Percentiles rank a stretch among this genome's conserved stretches.
Conservation (phyloP, 176 grass and related monocot species). For the Avena sativa region DNA sequence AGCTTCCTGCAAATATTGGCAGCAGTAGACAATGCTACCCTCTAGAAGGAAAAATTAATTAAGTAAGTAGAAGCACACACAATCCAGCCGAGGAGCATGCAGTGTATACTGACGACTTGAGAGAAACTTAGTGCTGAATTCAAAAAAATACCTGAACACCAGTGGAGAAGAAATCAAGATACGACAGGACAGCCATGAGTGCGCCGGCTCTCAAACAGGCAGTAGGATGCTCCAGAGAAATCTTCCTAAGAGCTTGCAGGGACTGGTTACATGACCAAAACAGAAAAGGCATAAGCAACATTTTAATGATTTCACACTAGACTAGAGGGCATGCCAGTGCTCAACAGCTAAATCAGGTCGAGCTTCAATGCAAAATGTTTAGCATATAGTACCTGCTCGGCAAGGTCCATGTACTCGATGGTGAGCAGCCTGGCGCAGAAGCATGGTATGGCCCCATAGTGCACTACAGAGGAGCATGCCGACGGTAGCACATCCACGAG, state of each 20-base stretch:
- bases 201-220: constrained; percentile 80
- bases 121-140: background rate
- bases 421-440: constrained; percentile 88
- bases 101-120: background rate
- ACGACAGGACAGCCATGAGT: constrained; percentile 82
- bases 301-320: background rate
- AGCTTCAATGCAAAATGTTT: too few species aligned
- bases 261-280: background rate
- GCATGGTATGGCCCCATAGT: constrained; percentile 81
- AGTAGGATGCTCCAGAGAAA: constrained; percentile 84
- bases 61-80: background rate
- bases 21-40: constrained; percentile 88
- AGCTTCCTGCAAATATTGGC: constrained; percentile 96
- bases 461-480: constrained; percentile 81
- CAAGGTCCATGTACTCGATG: constrained; percentile 97
- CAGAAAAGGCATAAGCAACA: constrained; percentile 1
- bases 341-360: background rate
- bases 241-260: constrained; percentile 83
- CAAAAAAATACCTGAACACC: constrained; percentile 68
- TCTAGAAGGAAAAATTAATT: constrained; percentile 48
- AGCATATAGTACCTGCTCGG: constrained; percentile 69
- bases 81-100: background rate
- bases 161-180: constrained; percentile 87
- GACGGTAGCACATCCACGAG: constrained; percentile 86
- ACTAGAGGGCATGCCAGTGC: too few species aligned